These are phyloP conservation scores for Rhizophora mangle DNA, from an alignment of 345 rosid species.

Conservation along the genomic window DNA sequence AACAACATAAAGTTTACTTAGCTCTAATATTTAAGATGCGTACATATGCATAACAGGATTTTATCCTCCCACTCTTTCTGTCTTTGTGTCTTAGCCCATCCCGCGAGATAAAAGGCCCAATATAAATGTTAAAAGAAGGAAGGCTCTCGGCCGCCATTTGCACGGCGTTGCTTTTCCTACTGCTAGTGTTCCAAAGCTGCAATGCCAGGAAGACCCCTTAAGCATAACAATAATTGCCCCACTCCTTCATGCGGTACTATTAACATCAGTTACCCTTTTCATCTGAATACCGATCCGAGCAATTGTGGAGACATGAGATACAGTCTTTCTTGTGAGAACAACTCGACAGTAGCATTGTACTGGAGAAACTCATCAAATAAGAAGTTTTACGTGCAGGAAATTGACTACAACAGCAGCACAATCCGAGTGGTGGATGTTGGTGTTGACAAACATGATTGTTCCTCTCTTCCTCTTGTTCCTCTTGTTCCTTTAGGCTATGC, in stretches of 20 bases:
- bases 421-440: constrained; percentile 12
- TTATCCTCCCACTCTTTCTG: too few relatives aligned
- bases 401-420: constrained; percentile 4
- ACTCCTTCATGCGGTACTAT: constrained; percentile 1
- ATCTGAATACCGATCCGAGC: not conserved
- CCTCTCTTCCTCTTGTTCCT: constrained; percentile 5
- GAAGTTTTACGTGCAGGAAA: constrained; percentile 1
- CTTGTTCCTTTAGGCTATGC: not conserved
- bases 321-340: constrained; percentile 4
- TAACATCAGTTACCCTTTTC: not conserved
- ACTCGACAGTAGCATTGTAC: not conserved
- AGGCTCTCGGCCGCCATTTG: too few relatives aligned
- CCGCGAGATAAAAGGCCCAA: too few relatives aligned
- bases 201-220: too few relatives aligned
- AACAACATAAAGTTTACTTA: too few relatives aligned
- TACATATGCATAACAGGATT: too few relatives aligned
- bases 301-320: not conserved
- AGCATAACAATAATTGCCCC: not conserved
- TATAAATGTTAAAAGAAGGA: too few relatives aligned
- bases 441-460: not conserved
- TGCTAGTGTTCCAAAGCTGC: too few relatives aligned
- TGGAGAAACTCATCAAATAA: too few relatives aligned
- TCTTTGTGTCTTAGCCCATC: too few relatives aligned
- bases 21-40: too few relatives aligned
- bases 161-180: too few relatives aligned